A percentile compares a stretch with the other conserved stretches of the same genome.
Evolutionary conservation across 2,329 filamentous ascomycete species (phyloP).

Genomic region (Nigrospora sphaerica): DNA sequence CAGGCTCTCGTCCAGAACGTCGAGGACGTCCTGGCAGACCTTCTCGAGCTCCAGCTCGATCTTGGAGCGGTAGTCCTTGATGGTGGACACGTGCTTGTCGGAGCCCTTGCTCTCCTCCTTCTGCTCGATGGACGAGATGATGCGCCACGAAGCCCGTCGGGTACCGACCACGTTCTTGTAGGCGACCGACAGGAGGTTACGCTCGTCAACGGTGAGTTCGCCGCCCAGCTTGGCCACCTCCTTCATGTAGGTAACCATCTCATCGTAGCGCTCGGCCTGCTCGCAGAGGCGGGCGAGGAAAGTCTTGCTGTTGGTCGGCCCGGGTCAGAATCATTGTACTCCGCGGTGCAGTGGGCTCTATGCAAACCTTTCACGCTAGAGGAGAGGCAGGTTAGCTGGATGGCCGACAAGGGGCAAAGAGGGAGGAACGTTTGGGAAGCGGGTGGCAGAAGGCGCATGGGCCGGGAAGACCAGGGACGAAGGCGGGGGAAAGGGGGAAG

Average conservation of each 20-base stretch:
- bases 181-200: conserved; percentile 93
- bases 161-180: conserved; percentile 99
- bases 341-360: background rate
- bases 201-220: conserved; percentile 89
- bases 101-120: conserved; percentile 99
- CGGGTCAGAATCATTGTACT: conserved; percentile 3
- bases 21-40: conserved; percentile 96
- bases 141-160: conserved; percentile 95
- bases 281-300: conserved; percentile 99
- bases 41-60: conserved; percentile 94
- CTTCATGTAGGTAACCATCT: conserved; percentile 99
- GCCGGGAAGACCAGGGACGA: no score
- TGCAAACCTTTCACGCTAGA: conserved; percentile 64
- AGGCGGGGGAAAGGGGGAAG: no score
- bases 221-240: conserved; percentile 86
- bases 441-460: no score
- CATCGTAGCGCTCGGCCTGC: conserved; percentile 99
- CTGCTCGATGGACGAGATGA: conserved; percentile 97
- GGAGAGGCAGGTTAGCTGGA: conserved; percentile 17
- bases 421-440: no score
- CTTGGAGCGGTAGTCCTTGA: conserved; percentile 98
- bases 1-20: conserved; percentile 87
- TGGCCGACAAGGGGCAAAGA: no score
- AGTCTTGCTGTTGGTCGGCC: conserved; percentile 69
- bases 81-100: conserved; percentile 78